Evolutionary conservation across 495 filamentous ascomycete genomes (phyloP).

Genomic region (Aspergillus biplanus): DNA sequence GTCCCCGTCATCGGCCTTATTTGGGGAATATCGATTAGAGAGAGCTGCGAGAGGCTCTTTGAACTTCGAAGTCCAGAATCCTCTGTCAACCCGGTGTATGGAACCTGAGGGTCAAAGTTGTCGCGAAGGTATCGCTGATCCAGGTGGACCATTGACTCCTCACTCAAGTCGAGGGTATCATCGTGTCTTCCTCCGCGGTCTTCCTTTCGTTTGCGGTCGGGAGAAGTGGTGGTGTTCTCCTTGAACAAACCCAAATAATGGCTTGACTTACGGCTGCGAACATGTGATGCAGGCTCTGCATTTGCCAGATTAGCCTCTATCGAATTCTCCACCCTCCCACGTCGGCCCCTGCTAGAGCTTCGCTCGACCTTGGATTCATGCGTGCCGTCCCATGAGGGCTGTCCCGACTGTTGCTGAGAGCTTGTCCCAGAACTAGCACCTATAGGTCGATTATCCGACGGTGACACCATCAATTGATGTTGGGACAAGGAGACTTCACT

Average conservation of each 20-base stretch:
- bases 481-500: conserved; percentile 29
- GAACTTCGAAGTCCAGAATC: conserved; percentile 23
- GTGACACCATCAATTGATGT: conserved; percentile 25
- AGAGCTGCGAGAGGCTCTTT: conserved; percentile 41
- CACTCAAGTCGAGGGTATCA: conserved; percentile 26
- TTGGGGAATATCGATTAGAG: conserved; percentile 32
- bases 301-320: conserved; percentile 81
- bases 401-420: conserved; percentile 27
- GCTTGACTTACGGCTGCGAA: conserved; percentile 89
- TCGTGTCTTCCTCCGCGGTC: conserved; percentile 37
- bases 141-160: conserved; percentile 17
- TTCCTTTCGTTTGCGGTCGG: conserved; percentile 51
- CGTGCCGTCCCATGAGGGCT: conserved; percentile 22
- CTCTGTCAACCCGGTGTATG: conserved; percentile 16
- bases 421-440: conserved; percentile 24
- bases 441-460: conserved; percentile 26
- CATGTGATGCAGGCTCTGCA: conserved; percentile 70
- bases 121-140: conserved; percentile 18
- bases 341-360: conserved; percentile 48
- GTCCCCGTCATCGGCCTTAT: conserved; percentile 22
- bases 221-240: conserved; percentile 69
- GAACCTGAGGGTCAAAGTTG: conserved; percentile 12
- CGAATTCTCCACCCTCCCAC: conserved; percentile 71
- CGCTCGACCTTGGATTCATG: conserved; percentile 32
- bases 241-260: conserved; percentile 92